A percentile compares a stretch with the other conserved stretches of the same genome.
Evolutionary conservation across 1,139 yeast species (phyloP).

Genomic region (Kurtzmaniella quercitrusa): DNA sequence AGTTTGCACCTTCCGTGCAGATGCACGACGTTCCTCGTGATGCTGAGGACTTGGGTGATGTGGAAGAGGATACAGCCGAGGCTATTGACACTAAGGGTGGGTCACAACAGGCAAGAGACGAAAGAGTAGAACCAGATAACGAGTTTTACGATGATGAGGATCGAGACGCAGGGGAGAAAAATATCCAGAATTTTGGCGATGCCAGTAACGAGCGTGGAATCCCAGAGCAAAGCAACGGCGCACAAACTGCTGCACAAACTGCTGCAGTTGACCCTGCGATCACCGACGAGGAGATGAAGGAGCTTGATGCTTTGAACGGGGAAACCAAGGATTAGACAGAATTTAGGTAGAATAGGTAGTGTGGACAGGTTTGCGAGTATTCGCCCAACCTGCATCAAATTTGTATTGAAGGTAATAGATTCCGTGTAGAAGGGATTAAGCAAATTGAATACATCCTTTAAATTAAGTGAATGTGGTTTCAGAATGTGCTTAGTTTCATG

Average conservation of each 20-base stretch:
- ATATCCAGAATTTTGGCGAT: constrained; percentile 16
- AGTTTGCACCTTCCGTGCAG: constrained; percentile 95
- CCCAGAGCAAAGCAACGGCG: not conserved
- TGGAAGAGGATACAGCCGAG: constrained; percentile 66
- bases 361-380: not conserved
- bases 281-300: constrained; percentile 39
- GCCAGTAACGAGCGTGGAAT: not conserved
- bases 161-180: constrained; percentile 42
- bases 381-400: not conserved
- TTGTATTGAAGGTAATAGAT: not conserved
- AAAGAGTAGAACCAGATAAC: constrained; percentile 58
- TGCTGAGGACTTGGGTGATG: constrained; percentile 78
- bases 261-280: constrained; percentile 9
- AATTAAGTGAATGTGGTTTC: too few species aligned
- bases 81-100: constrained; percentile 92
- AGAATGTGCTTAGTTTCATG: too few species aligned
- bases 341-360: constrained; percentile 1
- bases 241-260: not conserved
- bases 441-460: too few species aligned
- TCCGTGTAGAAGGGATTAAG: not conserved
- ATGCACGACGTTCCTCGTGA: constrained; percentile 88
- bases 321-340: not conserved
- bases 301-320: constrained; percentile 34
- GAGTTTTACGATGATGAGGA: constrained; percentile 68
- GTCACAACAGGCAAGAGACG: constrained; percentile 79